A percentile compares a stretch with the other conserved stretches of the same genome.
Evolutionary conservation across 352 stramenopile genomes (phyloP).

Genomic region (Aphanomyces stellatus): DNA sequence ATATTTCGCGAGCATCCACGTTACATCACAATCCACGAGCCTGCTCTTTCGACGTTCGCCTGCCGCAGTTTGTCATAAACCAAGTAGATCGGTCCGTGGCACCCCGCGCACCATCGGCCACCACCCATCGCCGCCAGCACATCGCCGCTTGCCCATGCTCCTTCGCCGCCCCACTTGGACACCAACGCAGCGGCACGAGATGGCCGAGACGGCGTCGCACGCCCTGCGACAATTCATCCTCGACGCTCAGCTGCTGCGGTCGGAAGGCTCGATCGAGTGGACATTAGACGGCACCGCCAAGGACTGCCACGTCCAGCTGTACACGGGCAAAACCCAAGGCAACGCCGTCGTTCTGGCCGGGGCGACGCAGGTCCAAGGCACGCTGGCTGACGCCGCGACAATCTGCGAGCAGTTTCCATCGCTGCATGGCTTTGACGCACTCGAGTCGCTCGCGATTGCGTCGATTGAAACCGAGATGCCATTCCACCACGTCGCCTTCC

Average conservation of each 20-base stretch:
- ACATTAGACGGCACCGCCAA: constrained; percentile 1
- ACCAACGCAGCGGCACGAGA: not conserved
- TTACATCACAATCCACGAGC: no score
- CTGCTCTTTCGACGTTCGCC: no score
- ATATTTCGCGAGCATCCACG: no score
- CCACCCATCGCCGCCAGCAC: no score
- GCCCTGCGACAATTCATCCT: constrained; percentile 13
- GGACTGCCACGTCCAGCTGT: constrained; percentile 14
- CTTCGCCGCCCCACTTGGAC: not conserved
- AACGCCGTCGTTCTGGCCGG: not conserved
- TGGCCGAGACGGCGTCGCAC: not conserved
- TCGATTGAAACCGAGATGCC: not conserved
- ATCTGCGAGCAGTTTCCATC: constrained; percentile 8
- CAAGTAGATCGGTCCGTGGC: no score
- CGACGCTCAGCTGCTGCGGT: not conserved
- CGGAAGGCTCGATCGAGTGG: not conserved
- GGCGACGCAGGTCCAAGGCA: constrained; percentile 1
- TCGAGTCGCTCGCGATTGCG: not conserved
- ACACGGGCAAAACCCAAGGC: not conserved
- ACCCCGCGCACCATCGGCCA: no score
- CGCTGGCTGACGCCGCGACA: constrained; percentile 1
- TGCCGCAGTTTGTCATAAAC: no score
- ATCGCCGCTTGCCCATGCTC: no score
- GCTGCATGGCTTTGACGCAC: constrained; percentile 1
- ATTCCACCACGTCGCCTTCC: constrained; percentile 8